Percentiles rank a stretch among this genome's conserved stretches.
These are phyloP conservation scores for Lepidium didymum DNA, from an alignment of 345 rosid species.

Conservation along the genomic window DNA sequence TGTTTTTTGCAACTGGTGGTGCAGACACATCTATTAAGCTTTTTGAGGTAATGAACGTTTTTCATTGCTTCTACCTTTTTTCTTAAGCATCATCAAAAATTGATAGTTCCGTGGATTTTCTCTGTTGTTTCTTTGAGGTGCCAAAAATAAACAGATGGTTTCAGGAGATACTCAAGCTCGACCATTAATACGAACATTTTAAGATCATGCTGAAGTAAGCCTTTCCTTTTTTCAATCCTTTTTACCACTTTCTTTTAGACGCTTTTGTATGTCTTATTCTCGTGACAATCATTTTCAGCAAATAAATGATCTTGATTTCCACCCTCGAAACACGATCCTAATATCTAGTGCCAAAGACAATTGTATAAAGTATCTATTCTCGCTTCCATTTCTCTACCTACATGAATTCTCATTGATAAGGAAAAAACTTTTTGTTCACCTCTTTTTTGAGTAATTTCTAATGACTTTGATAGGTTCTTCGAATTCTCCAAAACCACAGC, in stretches of 20 bases:
- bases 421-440: not conserved
- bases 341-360: conserved; percentile 74
- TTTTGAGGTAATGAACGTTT: conserved; percentile 48
- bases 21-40: conserved; percentile 85
- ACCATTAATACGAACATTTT: conserved; percentile 74
- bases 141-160: conserved; percentile 81
- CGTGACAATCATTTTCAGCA: conserved; percentile 41
- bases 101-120: conserved; percentile 7
- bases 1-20: conserved; percentile 81
- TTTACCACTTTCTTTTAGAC: not conserved
- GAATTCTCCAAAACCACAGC: conserved; percentile 83
- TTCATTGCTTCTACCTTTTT: not conserved
- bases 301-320: conserved; percentile 81
- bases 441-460: not conserved
- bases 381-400: not conserved
- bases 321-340: conserved; percentile 66
- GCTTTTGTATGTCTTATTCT: not conserved
- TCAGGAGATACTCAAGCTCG: conserved; percentile 59
- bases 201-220: conserved; percentile 69
- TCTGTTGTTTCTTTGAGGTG: conserved; percentile 33
- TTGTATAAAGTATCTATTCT: conserved; percentile 56
- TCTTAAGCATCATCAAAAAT: not conserved
- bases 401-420: not conserved
- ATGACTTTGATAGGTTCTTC: conserved; percentile 49
- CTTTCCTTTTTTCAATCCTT: not conserved